Conservation (phyloP, 768 basidiomycete genomes). For the Cantharellus cinnabarinus region DNA sequence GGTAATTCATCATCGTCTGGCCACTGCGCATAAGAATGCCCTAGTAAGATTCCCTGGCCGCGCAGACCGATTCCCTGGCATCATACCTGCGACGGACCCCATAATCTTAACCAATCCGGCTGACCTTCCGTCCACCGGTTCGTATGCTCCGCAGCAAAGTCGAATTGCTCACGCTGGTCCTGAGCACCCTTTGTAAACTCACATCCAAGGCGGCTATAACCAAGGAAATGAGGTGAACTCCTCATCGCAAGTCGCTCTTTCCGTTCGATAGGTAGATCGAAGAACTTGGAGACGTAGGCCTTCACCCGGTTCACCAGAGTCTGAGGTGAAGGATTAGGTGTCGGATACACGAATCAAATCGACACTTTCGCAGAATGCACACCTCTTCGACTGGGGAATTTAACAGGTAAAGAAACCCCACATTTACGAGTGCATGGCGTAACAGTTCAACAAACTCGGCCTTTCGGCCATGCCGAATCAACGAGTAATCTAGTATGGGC, state of each 20-base stretch:
- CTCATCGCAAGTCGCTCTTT: conserved; percentile 52
- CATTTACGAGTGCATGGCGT: conserved; percentile 50
- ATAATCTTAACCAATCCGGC: conserved; percentile 46
- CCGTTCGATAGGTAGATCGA: conserved; percentile 41
- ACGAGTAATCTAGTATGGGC: conserved; percentile 50
- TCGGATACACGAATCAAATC: neutral
- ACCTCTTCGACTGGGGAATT: conserved; percentile 32
- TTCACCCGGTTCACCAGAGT: conserved; percentile 28
- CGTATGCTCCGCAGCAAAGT: conserved; percentile 49
- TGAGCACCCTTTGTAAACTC: conserved; percentile 56
- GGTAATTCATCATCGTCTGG: conserved; percentile 51
- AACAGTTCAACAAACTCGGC: conserved; percentile 42
- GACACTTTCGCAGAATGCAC: neutral
- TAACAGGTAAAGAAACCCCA: conserved; percentile 64
- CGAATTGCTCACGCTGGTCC: conserved; percentile 65
- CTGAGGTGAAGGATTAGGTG: neutral
- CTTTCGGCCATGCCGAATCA: conserved; percentile 23
- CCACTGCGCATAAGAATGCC: conserved; percentile 30
- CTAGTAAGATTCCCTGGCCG: neutral
- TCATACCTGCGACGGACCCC: conserved; percentile 53
- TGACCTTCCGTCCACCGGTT: conserved; percentile 40
- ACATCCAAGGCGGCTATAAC: conserved; percentile 49
- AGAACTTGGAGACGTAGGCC: conserved; percentile 44
- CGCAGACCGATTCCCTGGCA: conserved; percentile 7
- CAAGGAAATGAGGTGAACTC: conserved; percentile 60